Percentiles rank a stretch among this genome's conserved stretches.
These are phyloP conservation scores for Ehretia macrophylla DNA, from an alignment of 257 asterid species.

Conservation along the genomic window DNA sequence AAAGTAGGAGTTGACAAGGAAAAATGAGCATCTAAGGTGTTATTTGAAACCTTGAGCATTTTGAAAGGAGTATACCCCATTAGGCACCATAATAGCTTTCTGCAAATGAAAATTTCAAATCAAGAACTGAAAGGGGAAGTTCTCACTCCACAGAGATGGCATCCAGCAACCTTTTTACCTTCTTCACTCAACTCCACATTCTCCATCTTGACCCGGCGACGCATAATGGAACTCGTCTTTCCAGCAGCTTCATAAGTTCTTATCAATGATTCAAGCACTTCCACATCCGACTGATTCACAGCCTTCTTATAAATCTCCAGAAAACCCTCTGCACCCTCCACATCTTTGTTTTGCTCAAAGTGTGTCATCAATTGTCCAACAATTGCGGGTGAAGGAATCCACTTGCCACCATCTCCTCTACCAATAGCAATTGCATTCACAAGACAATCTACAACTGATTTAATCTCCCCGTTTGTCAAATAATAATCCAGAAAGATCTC, in stretches of 20 bases:
- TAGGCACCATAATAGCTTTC: slow-evolving; percentile 4
- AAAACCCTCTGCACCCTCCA: slow-evolving; percentile 65
- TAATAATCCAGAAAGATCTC: slow-evolving; percentile 71
- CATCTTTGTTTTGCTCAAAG: slow-evolving; percentile 66
- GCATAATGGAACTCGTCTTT: slow-evolving; percentile 53
- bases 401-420: slow-evolving; percentile 60
- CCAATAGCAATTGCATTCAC: slow-evolving; percentile 56
- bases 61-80: background rate
- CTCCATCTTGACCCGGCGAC: slow-evolving; percentile 81
- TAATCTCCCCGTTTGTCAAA: slow-evolving; percentile 49
- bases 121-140: background rate
- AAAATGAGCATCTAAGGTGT: slow-evolving; percentile 4
- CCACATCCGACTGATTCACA: slow-evolving; percentile 36
- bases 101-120: slow-evolving; percentile 1
- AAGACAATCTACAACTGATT: slow-evolving; percentile 53
- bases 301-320: slow-evolving; percentile 52
- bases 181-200: slow-evolving; percentile 68
- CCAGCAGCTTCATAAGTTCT: slow-evolving; percentile 74
- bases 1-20: slow-evolving; percentile 5
- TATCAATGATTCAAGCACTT: slow-evolving; percentile 60
- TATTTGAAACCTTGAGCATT: slow-evolving; percentile 9
- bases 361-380: slow-evolving; percentile 50
- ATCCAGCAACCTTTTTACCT: slow-evolving; percentile 56
- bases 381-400: slow-evolving; percentile 47
- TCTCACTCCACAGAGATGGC: slow-evolving; percentile 50